phyloP scores from a whole-genome alignment of 176 grass and related monocot species.

The Aechmea fasciata region DNA sequence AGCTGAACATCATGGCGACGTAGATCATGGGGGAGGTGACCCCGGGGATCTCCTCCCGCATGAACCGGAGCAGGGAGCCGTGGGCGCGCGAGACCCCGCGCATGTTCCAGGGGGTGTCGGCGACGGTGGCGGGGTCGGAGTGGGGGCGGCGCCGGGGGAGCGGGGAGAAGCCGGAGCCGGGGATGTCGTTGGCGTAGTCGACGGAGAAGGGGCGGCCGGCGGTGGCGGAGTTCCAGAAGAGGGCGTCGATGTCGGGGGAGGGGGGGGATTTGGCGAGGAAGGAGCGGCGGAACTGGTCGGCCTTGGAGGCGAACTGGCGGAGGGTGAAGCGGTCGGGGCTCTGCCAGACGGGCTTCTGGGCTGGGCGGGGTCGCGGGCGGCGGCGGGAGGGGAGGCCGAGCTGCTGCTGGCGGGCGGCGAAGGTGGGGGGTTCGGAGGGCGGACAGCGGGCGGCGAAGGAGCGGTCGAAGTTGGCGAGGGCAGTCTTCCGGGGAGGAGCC shows the following conservation, averaged over 20 bases:
- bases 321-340: conserved; percentile 63
- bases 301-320: conserved; percentile 62
- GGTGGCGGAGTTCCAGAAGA: conserved; percentile 61
- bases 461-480: conserved; percentile 70
- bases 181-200: conserved; percentile 79
- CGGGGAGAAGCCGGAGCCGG: conserved; percentile 62
- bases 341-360: conserved; percentile 56
- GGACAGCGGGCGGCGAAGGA: conserved; percentile 69
- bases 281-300: conserved; percentile 23
- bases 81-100: conserved; percentile 44
- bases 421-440: conserved; percentile 28
- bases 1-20: conserved; percentile 81
- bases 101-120: conserved; percentile 88
- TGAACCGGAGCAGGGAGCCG: conserved; percentile 57
- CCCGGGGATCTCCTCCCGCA: conserved; percentile 69
- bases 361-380: conserved; percentile 37
- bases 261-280: conserved; percentile 10
- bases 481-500: conserved; percentile 48
- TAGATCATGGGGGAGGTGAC: conserved; percentile 87
- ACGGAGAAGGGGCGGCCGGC: conserved; percentile 61
- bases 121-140: conserved; percentile 18
- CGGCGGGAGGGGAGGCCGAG: conserved; percentile 56
- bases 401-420: conserved; percentile 80
- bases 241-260: conserved; percentile 67
- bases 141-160: background rate